Conservation (phyloP, 2,329 filamentous ascomycete genomes). For the Botrytis byssoidea region DNA sequence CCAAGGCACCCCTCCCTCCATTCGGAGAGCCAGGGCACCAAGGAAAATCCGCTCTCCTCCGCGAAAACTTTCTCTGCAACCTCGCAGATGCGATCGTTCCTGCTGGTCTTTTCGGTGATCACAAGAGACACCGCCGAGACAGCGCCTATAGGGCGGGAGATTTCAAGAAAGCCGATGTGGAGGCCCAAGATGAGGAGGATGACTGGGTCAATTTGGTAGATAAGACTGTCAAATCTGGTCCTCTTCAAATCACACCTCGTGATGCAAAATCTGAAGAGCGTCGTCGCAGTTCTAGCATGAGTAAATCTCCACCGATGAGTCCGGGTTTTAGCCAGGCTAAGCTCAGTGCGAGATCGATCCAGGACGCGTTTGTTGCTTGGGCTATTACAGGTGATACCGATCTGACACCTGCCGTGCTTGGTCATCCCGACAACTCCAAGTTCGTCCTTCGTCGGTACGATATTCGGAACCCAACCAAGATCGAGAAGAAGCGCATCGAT, state of each 20-base stretch:
- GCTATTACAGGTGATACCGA: background rate
- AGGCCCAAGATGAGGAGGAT: background rate
- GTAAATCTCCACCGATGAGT: background rate
- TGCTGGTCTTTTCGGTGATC: background rate
- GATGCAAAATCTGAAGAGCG: background rate
- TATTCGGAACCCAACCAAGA: background rate
- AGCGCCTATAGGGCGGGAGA: background rate
- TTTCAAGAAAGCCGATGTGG: background rate
- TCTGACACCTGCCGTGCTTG: background rate
- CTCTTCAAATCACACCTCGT: background rate
- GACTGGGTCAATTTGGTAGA: conserved; percentile 7
- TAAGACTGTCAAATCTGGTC: background rate
- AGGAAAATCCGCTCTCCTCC: conserved; percentile 5
- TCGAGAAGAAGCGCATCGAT: background rate
- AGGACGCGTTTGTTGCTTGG: background rate
- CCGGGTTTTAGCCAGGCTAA: background rate
- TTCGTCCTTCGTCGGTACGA: background rate
- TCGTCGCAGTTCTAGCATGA: background rate
- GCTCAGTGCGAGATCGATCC: background rate
- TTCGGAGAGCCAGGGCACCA: background rate
- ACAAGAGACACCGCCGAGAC: background rate
- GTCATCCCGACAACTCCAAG: background rate
- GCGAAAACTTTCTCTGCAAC: conserved; percentile 5
- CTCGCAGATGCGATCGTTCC: background rate
- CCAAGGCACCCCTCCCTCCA: background rate